Evolutionary conservation across 2,329 filamentous ascomycete species (phyloP), one percentile per base, ranked within the genome.

Genomic region (Penicillium brasilianum): DNA sequence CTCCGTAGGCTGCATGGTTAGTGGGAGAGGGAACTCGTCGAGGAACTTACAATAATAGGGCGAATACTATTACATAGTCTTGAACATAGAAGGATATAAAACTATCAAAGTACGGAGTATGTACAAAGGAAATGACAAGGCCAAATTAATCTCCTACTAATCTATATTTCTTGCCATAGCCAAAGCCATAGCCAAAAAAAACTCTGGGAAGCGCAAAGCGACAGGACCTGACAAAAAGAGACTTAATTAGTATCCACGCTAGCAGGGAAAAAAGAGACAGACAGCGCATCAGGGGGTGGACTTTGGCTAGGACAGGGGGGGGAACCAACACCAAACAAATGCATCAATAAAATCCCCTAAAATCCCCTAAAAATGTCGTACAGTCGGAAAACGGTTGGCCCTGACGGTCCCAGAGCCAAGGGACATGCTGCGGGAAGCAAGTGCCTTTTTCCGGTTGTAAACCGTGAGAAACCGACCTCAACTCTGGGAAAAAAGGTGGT

Each of bases 341-440:
- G 43, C 28, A 41, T n/a, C 14, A 37, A 14, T 13, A 51, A 41
- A 28, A n/a, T n/a, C n/a, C n/a, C n/a, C n/a, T 14, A 28, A 50
- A 14, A 44, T 25, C 14, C 37, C 18, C 32, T 7, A 52, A 48
- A 48, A 48, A 53, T 44, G 39, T 34, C 41, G 43, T 36, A 51
- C 30, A 25, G 30, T 57, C 46, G 43, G 57, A 50, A 63, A 64
- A 65, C 64, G 61, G 64, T 65, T 66, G 65, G 64, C 53, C 57
- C 60, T 68, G 64, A 61, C 61, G 65, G 66, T 59, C 55, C 66
- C 65, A 66, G 66, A 65, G 55, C 66, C 66, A 69, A 68, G 66
- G 65, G 48, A 68, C 65, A 51, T 52, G 44, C 49, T 58, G 58
- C 60, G 61, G 63, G 59, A 61, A 62, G 59, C 59, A 28, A 66